Evolutionary conservation across 2,329 filamentous ascomycete species (phyloP).

Genomic region (Ilyonectria robusta): DNA sequence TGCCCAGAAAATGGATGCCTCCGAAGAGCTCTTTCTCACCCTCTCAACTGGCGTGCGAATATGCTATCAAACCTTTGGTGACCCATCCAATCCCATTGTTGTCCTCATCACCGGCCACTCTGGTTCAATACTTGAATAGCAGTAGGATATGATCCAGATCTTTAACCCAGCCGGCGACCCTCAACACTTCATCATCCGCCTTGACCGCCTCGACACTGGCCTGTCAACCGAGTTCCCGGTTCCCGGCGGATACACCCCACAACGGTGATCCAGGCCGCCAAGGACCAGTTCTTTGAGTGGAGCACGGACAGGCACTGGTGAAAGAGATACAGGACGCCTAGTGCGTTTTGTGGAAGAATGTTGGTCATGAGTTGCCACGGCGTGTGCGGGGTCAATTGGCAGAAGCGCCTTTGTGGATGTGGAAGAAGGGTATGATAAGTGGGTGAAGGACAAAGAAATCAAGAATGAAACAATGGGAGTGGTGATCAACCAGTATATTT

Average conservation of each 20-base stretch:
- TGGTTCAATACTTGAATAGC: conserved; percentile 46
- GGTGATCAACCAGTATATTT: no score
- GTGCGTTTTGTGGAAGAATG: conserved; percentile 43
- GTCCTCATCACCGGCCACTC: conserved; percentile 42
- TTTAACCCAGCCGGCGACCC: conserved; percentile 33
- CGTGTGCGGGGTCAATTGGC: conserved; percentile 30
- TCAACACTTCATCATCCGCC: conserved; percentile 40
- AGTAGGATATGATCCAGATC: conserved; percentile 36
- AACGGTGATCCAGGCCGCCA: conserved; percentile 47
- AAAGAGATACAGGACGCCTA: conserved; percentile 40
- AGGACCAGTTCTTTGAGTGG: conserved; percentile 48
- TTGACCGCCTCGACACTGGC: conserved; percentile 45
- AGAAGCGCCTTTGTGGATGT: conserved; percentile 19
- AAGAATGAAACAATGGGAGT: not conserved
- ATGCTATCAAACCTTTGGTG: conserved; percentile 49
- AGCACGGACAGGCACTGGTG: conserved; percentile 45
- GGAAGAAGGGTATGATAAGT: conserved; percentile 25
- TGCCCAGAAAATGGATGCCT: conserved; percentile 30
- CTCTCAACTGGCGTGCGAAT: conserved; percentile 46
- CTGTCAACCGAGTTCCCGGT: conserved; percentile 44
- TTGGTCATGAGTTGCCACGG: conserved; percentile 40
- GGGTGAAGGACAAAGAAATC: not conserved
- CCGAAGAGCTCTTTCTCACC: conserved; percentile 44
- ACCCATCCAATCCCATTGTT: conserved; percentile 43
- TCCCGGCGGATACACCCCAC: conserved; percentile 44